Conservation (phyloP, 306 rosid species). For the Dalbergia oliveri region DNA sequence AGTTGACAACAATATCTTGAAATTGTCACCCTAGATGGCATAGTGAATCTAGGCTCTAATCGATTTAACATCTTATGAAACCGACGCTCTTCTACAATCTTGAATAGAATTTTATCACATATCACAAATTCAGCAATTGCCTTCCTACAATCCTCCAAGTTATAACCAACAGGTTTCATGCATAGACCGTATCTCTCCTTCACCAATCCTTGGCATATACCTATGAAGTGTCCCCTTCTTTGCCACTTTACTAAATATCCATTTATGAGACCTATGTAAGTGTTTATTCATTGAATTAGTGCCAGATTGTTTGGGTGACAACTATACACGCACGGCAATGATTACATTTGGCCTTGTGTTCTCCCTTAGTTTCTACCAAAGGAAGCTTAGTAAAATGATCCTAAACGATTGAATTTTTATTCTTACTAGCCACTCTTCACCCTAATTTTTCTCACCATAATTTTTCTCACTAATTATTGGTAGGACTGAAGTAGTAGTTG, state of each 20-base stretch:
- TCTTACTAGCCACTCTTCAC: neutral
- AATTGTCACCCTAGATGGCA: neutral
- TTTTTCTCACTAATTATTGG: neutral
- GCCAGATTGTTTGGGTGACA: neutral
- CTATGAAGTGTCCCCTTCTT: neutral
- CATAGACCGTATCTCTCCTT: neutral
- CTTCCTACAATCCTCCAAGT: slow-evolving; percentile 17
- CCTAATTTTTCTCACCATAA: neutral
- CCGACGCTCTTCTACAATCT: neutral
- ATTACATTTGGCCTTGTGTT: slow-evolving; percentile 8
- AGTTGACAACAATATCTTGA: neutral
- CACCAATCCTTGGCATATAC: neutral
- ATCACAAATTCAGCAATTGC: neutral
- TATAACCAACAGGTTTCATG: neutral
- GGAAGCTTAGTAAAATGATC: neutral
- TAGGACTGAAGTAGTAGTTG: neutral
- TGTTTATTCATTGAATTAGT: slow-evolving; percentile 1
- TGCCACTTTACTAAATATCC: neutral
- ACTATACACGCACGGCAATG: neutral
- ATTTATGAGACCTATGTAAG: neutral
- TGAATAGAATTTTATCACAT: neutral
- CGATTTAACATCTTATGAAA: neutral
- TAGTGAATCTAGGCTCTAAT: neutral
- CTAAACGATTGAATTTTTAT: neutral
- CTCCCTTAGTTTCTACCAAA: neutral